phyloP scores from a whole-genome alignment of 768 basidiomycete species.

The Plicaturopsis crispa region DNA sequence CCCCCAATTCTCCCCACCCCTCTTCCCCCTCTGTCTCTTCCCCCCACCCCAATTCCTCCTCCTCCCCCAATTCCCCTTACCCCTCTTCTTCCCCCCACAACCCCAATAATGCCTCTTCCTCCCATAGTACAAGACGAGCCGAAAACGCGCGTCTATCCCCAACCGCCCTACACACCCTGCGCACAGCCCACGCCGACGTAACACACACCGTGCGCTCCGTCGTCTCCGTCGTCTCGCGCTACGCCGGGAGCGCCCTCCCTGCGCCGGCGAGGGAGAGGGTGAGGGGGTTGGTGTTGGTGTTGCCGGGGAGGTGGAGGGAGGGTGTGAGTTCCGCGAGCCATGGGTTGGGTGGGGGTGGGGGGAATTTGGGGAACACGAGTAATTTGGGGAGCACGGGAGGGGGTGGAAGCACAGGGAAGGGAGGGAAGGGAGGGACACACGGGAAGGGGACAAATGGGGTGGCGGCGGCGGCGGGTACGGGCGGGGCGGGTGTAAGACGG shows the following conservation, averaged over 20 bases:
- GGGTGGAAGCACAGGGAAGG: constrained; percentile 6
- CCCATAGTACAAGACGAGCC: constrained; percentile 17
- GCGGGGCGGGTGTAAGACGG: background rate
- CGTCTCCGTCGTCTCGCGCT: constrained; percentile 79
- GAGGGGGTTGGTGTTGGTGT: constrained; percentile 64
- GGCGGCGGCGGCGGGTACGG: constrained; percentile 4
- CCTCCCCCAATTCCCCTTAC: constrained; percentile 24
- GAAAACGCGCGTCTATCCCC: no score
- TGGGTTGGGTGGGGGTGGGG: constrained; percentile 22
- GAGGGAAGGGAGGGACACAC: constrained; percentile 9
- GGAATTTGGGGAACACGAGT: constrained; percentile 24
- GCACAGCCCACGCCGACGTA: constrained; percentile 69
- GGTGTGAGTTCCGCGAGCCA: constrained; percentile 25
- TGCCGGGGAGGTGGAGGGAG: constrained; percentile 70
- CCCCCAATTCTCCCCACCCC: constrained; percentile 13
- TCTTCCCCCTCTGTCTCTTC: constrained; percentile 17
- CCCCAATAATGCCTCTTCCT: constrained; percentile 17
- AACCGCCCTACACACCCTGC: no score
- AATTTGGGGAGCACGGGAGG: constrained; percentile 23
- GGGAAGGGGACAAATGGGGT: constrained; percentile 1
- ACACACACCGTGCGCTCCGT: constrained; percentile 88
- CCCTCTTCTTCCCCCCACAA: constrained; percentile 21
- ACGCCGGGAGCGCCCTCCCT: constrained; percentile 80
- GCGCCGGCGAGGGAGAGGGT: constrained; percentile 76
- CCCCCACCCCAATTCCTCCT: constrained; percentile 32